phyloP scores from a whole-genome alignment of 495 filamentous ascomycete species.

The Penicillium daleae region DNA sequence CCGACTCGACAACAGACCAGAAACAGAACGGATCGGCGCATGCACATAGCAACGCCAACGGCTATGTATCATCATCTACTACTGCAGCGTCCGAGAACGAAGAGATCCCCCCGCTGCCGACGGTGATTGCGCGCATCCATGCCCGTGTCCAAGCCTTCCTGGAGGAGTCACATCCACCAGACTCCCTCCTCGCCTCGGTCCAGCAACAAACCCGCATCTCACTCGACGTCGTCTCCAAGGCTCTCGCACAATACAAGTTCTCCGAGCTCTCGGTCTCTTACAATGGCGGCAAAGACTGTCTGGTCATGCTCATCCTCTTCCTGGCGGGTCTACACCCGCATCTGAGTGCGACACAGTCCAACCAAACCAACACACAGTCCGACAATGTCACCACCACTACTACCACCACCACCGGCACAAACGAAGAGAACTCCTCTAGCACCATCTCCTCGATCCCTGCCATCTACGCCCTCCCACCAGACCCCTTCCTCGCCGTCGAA shows the following conservation, averaged over 20 bases:
- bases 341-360: conserved; percentile 11
- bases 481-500: conserved; percentile 85
- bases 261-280: conserved; percentile 87
- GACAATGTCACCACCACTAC: conserved; percentile 3
- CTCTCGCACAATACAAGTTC: conserved; percentile 71
- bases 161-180: conserved; percentile 54
- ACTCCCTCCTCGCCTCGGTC: conserved; percentile 61
- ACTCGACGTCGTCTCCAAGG: conserved; percentile 71
- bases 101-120: conserved; percentile 33
- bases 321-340: conserved; percentile 64
- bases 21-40: conserved; percentile 19
- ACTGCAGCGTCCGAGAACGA: not conserved
- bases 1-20: conserved; percentile 8
- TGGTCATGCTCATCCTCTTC: conserved; percentile 88
- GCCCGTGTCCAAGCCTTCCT: conserved; percentile 71
- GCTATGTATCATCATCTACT: not conserved
- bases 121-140: conserved; percentile 64
- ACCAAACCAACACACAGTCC: not conserved
- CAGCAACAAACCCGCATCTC: conserved; percentile 74
- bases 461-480: conserved; percentile 82
- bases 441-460: conserved; percentile 58
- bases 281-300: conserved; percentile 98
- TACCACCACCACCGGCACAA: not conserved
- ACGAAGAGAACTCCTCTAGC: conserved; percentile 1
- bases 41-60: conserved; percentile 12